Evolutionary conservation across 495 filamentous ascomycete genomes (phyloP), one percentile per base, ranked within the genome.

Genomic region (Polyplosphaeria fusca): DNA sequence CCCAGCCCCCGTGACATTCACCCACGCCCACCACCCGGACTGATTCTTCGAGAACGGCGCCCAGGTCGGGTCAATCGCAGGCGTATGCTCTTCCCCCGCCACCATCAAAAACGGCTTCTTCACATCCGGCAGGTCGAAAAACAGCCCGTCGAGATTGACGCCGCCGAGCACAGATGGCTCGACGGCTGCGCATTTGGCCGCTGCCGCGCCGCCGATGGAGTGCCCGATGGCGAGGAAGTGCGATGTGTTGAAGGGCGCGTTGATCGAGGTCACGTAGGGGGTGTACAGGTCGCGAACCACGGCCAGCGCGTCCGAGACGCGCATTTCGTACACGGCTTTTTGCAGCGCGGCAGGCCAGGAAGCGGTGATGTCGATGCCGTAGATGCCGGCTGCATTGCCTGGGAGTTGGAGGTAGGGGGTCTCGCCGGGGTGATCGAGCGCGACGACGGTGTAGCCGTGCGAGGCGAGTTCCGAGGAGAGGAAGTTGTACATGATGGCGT

Each of bases 371-470:
- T 40, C 28, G 20, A 62, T 16, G 4, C 52, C 58, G 27, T 61
- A 61, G 5, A 49, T 16, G 20, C 51, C 44, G 13, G 16, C 51
- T 3, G 12, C 25, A 22, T 32, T 37, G 24, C 42, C 24, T 16
- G 58, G 58, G n/a, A 63, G 35, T 32, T 53, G 41, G 1, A 63
- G 27, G 42, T 57, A 57, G 20, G 60, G 60, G 2, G 30, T 20
- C 47, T 63, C 53, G 16, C 60, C 53, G 5, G 53, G 60, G 35
- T 63, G 60, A 37, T 63, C 60, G 30, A 63, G 18, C 2, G 47
- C 40, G 1, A 57, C 39, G 11, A 63, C 54, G 3, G 53, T 52
- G 43, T 58, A 63, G 19, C 60, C 60, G 4, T 63, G 38, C 12
- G 60, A 63, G 13, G 60, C 60, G 14, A 63, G 28, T 5, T 57